Conservation (phyloP, 768 basidiomycete species). For the Dacryopinax primogenitus region DNA sequence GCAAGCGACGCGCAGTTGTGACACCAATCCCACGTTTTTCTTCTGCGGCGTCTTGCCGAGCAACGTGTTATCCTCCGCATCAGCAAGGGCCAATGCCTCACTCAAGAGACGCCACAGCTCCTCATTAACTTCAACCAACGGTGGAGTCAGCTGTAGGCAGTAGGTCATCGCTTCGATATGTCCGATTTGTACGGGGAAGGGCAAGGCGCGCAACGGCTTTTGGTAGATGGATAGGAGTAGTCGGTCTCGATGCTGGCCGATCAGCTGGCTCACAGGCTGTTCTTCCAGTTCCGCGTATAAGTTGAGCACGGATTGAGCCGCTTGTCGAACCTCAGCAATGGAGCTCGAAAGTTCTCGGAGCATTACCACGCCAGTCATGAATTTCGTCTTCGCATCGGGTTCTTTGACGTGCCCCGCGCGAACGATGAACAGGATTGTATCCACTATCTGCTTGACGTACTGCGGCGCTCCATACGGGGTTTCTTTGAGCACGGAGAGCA, state of each 20-base stretch:
- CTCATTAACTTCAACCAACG: conserved; percentile 81
- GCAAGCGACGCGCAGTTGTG: conserved; percentile 84
- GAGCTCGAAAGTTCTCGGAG: conserved; percentile 81
- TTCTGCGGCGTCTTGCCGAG: conserved; percentile 61
- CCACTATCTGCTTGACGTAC: conserved; percentile 63
- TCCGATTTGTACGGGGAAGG: conserved; percentile 90
- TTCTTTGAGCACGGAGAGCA: conserved; percentile 87
- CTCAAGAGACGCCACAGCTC: conserved; percentile 82
- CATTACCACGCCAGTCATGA: conserved; percentile 15
- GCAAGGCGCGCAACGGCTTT: conserved; percentile 90
- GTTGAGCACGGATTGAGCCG: conserved; percentile 67
- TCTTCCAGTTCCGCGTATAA: conserved; percentile 62
- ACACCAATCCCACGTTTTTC: conserved; percentile 67
- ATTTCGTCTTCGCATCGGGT: conserved; percentile 9
- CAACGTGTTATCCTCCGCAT: conserved; percentile 82
- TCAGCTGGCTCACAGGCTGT: conserved; percentile 60
- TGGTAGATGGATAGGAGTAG: conserved; percentile 83
- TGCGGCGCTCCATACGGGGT: conserved; percentile 80
- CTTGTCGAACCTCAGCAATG: conserved; percentile 70
- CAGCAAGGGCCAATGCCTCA: conserved; percentile 87
- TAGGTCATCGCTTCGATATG: conserved; percentile 96
- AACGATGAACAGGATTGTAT: conserved; percentile 44
- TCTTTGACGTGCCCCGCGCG: conserved; percentile 35
- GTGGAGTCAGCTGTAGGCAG: conserved; percentile 77
- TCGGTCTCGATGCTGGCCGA: conserved; percentile 72